phyloP scores from a whole-genome alignment of 2,329 filamentous ascomycete genomes.

The Spiromastix sp. region DNA sequence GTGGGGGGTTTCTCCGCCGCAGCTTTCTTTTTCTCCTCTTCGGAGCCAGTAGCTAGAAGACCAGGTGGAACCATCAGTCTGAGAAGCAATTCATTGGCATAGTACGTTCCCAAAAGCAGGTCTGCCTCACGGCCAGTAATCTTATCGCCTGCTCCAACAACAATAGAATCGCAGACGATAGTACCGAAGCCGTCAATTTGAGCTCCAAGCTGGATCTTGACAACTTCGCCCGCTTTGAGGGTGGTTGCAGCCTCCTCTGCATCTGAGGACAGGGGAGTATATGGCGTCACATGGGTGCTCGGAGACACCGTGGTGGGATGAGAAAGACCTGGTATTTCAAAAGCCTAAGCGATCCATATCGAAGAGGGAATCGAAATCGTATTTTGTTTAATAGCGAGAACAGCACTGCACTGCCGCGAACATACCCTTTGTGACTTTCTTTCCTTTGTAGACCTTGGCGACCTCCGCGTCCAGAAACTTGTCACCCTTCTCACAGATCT shows the following conservation, averaged over 20 bases:
- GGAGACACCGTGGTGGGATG: conserved; percentile 95
- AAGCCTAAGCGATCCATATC: conserved; percentile 4
- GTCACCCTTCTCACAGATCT: conserved; percentile 92
- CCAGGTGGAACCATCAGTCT: conserved; percentile 88
- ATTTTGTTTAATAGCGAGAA: too few relatives aligned
- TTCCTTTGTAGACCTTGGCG: conserved; percentile 93
- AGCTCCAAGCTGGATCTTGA: conserved; percentile 98
- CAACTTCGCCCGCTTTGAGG: conserved; percentile 73
- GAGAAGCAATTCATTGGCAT: conserved; percentile 89
- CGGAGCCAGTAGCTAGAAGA: conserved; percentile 66
- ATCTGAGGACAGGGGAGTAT: conserved; percentile 84
- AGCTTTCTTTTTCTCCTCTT: conserved; percentile 93
- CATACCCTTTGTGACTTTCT: conserved; percentile 87
- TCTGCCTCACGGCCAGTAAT: conserved; percentile 73
- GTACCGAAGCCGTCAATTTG: conserved; percentile 96
- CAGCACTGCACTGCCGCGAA: too few relatives aligned
- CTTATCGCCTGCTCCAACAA: conserved; percentile 57
- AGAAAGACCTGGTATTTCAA: conserved; percentile 57
- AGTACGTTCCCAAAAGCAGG: conserved; percentile 81
- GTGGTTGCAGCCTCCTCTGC: conserved; percentile 68
- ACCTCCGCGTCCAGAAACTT: conserved; percentile 90
- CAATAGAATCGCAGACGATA: conserved; percentile 87
- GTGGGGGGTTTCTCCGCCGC: conserved; percentile 70
- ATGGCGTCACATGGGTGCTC: conserved; percentile 87
- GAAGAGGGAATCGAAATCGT: conserved; percentile 1